Evolutionary conservation across 805 yeast species (phyloP), one percentile per base, ranked within the genome.

Genomic region (Kazachstania viticola): DNA sequence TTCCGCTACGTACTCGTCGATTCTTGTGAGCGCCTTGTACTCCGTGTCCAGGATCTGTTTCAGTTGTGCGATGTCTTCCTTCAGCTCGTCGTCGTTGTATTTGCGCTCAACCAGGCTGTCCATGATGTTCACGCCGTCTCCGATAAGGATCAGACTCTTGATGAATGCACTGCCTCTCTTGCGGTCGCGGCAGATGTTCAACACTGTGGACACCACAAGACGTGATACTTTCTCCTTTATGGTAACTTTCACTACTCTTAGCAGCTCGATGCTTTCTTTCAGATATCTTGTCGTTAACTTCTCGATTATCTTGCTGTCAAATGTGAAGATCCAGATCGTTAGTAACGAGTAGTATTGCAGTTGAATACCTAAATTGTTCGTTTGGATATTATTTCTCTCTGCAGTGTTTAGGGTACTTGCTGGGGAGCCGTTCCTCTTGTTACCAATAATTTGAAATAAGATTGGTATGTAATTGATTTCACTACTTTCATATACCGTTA

Each of bases 81-180:
- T 71, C 46, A 91, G 70, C 55, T 91, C 98, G 40, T 83, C 91
- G 55, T 91, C 98, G 5, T 94, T 79, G 78, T 94, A 87, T 58
- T 91, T 91, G 48, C 97, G 68, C 38, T 81, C 88, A 42, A 75
- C 71, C 46, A 91, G 68, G 36, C 76, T 72, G 45, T 69, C 72
- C 36, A 83, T 62, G 7, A 73, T 68, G 32, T 76, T 69, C 37
- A 82, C 65, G 3, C 93, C 91, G 45, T 80, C 80, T 37, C 79
- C 82, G 38, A 81, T 70, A 40, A 83, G 64, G 22, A 80, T 54
- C 27, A 84, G 65, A 32, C 79, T 71, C 45, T 87, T 79, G 39
- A 82, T 64, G 27, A 69, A 65, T 38, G 58, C 66, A 42, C 54
- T 62, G 29, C 51, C 38, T 42, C 54, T 41, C 39, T 51, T 49